A percentile compares a stretch with the other conserved stretches of the same genome.
Evolutionary conservation across 768 basidiomycete species (phyloP).

Genomic region (Paxillus rubicundulus): DNA sequence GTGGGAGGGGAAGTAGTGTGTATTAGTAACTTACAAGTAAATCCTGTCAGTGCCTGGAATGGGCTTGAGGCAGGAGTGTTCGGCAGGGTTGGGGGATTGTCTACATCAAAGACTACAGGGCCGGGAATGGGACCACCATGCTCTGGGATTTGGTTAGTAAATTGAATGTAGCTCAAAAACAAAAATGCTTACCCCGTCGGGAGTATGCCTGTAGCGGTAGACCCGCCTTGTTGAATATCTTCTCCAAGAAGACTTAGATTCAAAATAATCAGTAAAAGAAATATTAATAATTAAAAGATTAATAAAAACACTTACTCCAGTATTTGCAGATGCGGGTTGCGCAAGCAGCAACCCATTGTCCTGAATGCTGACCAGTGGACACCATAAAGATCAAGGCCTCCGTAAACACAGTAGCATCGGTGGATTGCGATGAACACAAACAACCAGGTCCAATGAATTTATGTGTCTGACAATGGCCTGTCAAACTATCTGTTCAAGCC

Average conservation of each 20-base stretch:
- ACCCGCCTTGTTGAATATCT: neutral
- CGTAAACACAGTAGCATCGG: neutral
- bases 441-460: neutral
- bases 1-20: neutral
- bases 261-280: neutral
- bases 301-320: neutral
- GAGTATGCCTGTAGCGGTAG: neutral
- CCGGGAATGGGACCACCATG: neutral
- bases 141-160: neutral
- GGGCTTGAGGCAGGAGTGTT: neutral
- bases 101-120: neutral
- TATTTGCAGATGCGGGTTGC: neutral
- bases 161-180: neutral
- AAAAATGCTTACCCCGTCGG: neutral
- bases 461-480: neutral
- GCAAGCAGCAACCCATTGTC: neutral
- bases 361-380: neutral
- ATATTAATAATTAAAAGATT: neutral
- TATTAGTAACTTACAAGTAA: neutral
- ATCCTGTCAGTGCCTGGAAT: neutral
- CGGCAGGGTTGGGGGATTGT: neutral
- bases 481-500: neutral
- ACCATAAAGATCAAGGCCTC: neutral
- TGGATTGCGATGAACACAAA: neutral
- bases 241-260: neutral